Percentiles rank a stretch among this genome's conserved stretches.
These are phyloP conservation scores for Penicillium sp. DNA, from an alignment of 2,329 filamentous ascomycete genomes.

Conservation along the genomic window DNA sequence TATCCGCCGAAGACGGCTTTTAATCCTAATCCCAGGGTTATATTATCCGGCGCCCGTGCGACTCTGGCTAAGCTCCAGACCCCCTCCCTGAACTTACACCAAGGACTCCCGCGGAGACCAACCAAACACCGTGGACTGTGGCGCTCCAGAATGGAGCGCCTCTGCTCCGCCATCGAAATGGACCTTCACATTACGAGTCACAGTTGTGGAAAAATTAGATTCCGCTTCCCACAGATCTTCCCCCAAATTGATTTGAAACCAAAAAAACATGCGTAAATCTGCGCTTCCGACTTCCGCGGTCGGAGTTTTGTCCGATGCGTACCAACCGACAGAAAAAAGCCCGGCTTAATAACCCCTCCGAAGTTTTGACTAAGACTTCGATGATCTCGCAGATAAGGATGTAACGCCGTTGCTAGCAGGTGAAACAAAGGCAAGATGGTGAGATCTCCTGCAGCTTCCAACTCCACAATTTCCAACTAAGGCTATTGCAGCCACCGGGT, in stretches of 20 bases:
- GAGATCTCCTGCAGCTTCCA: not conserved
- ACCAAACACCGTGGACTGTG: not conserved
- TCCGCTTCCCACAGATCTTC: slow-evolving; percentile 1
- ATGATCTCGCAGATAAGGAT: not conserved
- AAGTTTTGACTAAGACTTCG: not conserved
- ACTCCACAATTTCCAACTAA: slow-evolving; percentile 5
- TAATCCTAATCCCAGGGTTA: not conserved
- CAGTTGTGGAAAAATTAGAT: not conserved
- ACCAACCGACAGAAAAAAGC: not conserved
- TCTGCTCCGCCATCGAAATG: not conserved
- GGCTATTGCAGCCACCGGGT: slow-evolving; percentile 8
- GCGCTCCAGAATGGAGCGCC: not conserved
- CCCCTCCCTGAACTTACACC: slow-evolving; percentile 7
- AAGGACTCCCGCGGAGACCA: not conserved
- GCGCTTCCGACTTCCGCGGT: not conserved
- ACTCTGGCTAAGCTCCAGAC: not conserved
- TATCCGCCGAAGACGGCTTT: slow-evolving; percentile 8
- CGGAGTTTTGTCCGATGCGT: not conserved
- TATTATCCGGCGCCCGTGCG: not conserved
- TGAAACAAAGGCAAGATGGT: not conserved
- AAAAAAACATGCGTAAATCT: not conserved
- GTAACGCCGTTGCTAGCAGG: not conserved
- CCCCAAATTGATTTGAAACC: not conserved
- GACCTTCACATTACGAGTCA: not conserved
- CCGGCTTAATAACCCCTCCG: too few species aligned